Conservation (phyloP, 2,329 filamentous ascomycete species). For the Plectosphaerella sp. region DNA sequence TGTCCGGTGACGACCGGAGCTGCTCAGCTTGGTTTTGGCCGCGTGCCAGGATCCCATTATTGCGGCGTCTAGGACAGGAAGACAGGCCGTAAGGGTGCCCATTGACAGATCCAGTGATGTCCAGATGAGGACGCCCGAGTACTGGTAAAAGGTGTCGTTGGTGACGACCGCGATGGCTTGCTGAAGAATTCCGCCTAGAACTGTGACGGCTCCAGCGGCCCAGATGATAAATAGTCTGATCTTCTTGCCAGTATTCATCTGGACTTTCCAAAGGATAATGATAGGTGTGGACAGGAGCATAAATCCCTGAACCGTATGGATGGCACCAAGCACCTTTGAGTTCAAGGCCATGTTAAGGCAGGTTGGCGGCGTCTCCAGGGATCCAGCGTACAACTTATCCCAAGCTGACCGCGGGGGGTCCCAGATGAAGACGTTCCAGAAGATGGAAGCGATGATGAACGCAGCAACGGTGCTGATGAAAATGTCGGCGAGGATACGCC, state of each 20-base stretch:
- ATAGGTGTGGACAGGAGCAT: constrained; percentile 21
- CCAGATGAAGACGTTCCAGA: constrained; percentile 24
- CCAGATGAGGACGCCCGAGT: constrained; percentile 17
- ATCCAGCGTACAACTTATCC: constrained; percentile 18
- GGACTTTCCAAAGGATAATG: constrained; percentile 24
- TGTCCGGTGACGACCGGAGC: background rate
- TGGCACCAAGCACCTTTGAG: constrained; percentile 17
- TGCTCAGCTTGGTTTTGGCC: constrained; percentile 2
- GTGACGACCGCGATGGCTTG: constrained; percentile 10
- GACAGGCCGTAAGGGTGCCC: constrained; percentile 20
- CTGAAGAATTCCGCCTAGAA: constrained; percentile 19
- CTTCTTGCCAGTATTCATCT: constrained; percentile 19
- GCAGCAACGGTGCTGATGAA: constrained; percentile 21
- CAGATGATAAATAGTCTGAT: constrained; percentile 22
- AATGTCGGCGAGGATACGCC: constrained; percentile 22
- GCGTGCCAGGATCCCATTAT: constrained; percentile 10
- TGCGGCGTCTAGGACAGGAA: constrained; percentile 20
- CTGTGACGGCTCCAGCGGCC: constrained; percentile 19
- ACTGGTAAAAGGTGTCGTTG: constrained; percentile 11
- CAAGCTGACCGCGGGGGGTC: constrained; percentile 18
- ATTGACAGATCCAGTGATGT: constrained; percentile 20
- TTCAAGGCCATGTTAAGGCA: constrained; percentile 17
- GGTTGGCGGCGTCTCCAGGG: constrained; percentile 7
- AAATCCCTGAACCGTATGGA: constrained; percentile 26
- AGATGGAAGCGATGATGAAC: constrained; percentile 23